Evolutionary conservation across 2,329 filamentous ascomycete genomes (phyloP), one percentile per base, ranked within the genome.

Genomic region (Coniochaeta ligniaria): DNA sequence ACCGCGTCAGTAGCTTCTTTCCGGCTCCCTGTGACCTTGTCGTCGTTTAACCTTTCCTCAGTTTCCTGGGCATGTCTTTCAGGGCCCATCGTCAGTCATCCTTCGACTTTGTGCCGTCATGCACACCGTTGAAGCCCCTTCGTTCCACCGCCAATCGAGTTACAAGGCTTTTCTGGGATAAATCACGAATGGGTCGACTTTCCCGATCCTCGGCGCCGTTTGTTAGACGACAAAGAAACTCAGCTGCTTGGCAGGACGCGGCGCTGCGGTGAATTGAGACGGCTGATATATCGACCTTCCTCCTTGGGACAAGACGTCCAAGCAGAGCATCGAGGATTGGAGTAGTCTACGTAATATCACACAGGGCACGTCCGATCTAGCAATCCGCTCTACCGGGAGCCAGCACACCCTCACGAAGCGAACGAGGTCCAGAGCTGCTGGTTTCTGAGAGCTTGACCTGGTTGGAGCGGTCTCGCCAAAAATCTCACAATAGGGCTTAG

Each of bases 401-500:
- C 26, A 52, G 24, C 47, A 52, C 26, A 52, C 47, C 22, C 9
- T 22, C n/a, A 52, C 22, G 16, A 31, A 52, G 43, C 43, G 20
- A 24, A 41, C 17, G 17, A n/a, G 17, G 16, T 20, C 38, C 38
- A 41, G 38, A 9, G 38, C 38, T 41, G 43, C 20, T 24, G 8
- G 20, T 2, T 47, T 12, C 11, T 24, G n/a, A 6, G n/a, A 47
- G 43, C 43, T 47, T 14, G 43, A 26, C 47, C 4, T 36, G 7
- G 14, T n/a, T 33, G 26, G n/a, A 33, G n/a, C 14, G 8, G 52
- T 31, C 66, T 75, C 73, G 74, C 74, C 69, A 74, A 75, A 31
- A 72, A 66, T 73, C 75, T 73, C 73, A 69, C 66, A 72, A 74
- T 69, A 68, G 58, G 70, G 72, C 66, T 70, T 75, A 75, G 74